These are phyloP conservation scores for Scutellaria galericulata DNA, from an alignment of 257 asterid species.

Conservation along the genomic window DNA sequence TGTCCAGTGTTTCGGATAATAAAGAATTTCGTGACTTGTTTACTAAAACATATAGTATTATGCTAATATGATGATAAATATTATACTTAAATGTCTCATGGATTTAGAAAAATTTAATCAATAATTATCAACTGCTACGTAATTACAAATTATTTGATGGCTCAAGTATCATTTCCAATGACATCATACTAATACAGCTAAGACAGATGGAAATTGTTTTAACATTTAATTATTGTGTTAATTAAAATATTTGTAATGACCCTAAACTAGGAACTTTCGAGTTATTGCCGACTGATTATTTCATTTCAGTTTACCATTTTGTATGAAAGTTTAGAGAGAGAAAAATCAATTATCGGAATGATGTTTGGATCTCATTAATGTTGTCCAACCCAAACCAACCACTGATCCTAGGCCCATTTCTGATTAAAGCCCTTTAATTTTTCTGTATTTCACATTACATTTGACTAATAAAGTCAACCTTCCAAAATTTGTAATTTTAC, in stretches of 20 bases:
- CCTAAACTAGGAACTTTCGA: background rate
- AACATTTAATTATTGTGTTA: conserved; percentile 1
- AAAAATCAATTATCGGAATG: background rate
- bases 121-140: conserved; percentile 32
- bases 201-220: conserved; percentile 18
- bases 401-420: conserved; percentile 1
- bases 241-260: background rate
- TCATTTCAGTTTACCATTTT: background rate
- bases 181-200: conserved; percentile 29
- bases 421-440: background rate
- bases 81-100: too few species aligned
- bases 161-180: conserved; percentile 25
- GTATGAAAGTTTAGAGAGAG: too few species aligned
- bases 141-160: conserved; percentile 23
- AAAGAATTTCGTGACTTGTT: conserved; percentile 23
- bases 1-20: conserved; percentile 30
- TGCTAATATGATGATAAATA: conserved; percentile 11
- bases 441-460: too few species aligned
- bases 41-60: conserved; percentile 25
- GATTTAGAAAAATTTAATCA: background rate
- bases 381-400: background rate
- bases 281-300: background rate
- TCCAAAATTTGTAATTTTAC: too few species aligned
- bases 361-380: background rate
- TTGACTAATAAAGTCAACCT: background rate